phyloP scores from a whole-genome alignment of 352 stramenopile genomes.

The Phytophthora sp. region DNA sequence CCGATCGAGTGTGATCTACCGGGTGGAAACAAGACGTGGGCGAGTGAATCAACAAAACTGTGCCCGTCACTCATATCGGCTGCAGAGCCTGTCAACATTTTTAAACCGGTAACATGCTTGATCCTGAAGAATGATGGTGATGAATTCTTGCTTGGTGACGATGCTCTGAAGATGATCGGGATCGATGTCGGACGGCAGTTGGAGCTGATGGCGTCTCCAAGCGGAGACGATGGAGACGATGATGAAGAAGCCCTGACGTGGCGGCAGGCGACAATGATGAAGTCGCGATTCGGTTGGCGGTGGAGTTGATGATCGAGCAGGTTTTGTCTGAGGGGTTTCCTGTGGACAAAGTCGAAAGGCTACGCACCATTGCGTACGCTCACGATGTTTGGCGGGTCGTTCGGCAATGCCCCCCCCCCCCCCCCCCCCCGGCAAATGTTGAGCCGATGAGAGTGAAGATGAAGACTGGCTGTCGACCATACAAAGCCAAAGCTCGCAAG shows the following conservation, averaged over 20 bases:
- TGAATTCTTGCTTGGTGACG: no score
- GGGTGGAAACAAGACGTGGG: no score
- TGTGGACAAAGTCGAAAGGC: conserved; percentile 1
- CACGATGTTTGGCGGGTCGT: conserved; percentile 17
- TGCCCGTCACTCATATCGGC: no score
- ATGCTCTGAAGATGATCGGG: no score
- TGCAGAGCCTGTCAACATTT: no score
- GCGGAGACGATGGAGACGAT: background rate
- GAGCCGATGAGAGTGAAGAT: conserved; percentile 13
- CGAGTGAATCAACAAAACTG: no score
- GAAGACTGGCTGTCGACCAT: conserved; percentile 7
- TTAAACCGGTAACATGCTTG: no score
- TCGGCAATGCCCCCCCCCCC: conserved; percentile 3
- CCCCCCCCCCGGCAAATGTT: conserved; percentile 19
- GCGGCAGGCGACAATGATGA: background rate
- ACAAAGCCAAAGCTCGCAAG: conserved; percentile 9
- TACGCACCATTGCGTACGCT: conserved; percentile 6
- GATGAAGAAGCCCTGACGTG: background rate
- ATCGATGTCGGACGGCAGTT: background rate
- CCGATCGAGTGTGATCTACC: no score
- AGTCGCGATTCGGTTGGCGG: no score
- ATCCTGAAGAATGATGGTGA: no score
- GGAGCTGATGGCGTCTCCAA: background rate
- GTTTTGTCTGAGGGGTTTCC: background rate
- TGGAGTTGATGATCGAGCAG: background rate